Percentiles rank a stretch among this genome's conserved stretches.
Conservation (phyloP, 2,329 filamentous ascomycete genomes). For the Chaetomium globosum region DNA sequence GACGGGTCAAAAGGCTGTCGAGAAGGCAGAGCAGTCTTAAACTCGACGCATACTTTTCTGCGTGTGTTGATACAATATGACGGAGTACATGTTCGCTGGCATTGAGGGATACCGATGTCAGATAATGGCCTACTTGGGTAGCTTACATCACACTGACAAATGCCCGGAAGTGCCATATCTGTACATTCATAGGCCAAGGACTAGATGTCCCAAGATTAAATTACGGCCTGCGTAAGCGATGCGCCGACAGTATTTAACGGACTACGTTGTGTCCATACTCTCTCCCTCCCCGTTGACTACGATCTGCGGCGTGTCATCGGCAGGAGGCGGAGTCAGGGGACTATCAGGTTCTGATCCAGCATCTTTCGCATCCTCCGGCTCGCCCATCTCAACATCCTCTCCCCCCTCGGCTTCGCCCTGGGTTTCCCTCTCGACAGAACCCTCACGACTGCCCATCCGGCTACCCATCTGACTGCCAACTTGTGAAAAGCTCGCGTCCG, state of each 20-base stretch:
- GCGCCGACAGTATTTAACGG: neutral
- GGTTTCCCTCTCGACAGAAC: conserved; percentile 41
- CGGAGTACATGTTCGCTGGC: neutral
- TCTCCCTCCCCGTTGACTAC: conserved; percentile 57
- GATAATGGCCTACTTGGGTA: no score
- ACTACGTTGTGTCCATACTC: conserved; percentile 66
- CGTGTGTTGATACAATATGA: neutral
- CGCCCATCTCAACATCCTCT: conserved; percentile 43
- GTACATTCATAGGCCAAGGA: no score
- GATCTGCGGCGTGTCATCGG: conserved; percentile 53
- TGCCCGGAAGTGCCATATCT: no score
- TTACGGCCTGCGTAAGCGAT: no score
- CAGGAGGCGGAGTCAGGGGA: conserved; percentile 42
- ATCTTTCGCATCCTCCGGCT: conserved; percentile 56
- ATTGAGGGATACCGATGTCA: no score
- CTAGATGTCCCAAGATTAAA: no score
- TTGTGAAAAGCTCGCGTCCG: conserved; percentile 43
- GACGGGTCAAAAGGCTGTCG: conserved; percentile 50
- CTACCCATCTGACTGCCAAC: conserved; percentile 43
- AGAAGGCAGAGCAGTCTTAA: conserved; percentile 10
- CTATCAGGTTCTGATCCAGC: conserved; percentile 56
- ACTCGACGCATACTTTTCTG: neutral
- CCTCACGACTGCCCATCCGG: conserved; percentile 45
- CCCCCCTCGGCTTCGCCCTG: conserved; percentile 29
- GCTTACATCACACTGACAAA: no score